Evolutionary conservation across 192 early-diverging fungal species (phyloP), one percentile per base, ranked within the genome.

Genomic region (Pilobolus umbonatus): DNA sequence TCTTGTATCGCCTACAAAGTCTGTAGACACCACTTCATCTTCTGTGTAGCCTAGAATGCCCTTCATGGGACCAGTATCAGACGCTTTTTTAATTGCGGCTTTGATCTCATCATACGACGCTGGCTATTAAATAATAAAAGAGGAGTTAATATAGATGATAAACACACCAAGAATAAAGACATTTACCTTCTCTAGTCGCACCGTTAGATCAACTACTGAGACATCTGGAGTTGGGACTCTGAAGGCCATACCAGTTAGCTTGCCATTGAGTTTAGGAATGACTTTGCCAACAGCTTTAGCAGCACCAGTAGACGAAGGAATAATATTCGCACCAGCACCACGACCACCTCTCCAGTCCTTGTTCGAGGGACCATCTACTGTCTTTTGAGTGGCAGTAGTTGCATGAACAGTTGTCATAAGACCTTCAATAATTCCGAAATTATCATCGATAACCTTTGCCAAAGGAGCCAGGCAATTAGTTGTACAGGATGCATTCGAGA

Each of bases 201-300:
- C 89, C 26, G 96, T 99, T 71, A 99, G 78, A 73, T 99, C 96
- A 61, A 99, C 95, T 48, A 99, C 92, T 21, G 94, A 96, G 54
- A 99, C 97, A 71, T 98, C 93, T 74, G 89, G 78, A 70, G 86
- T 90, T 35, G 89, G 86, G 55, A 99, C 91, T 80, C 94, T 92
- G 84, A 99, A 95, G 58, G 94, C 86, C 94, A 99, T 95, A 69
- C 94, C 94, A 40, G 97, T 97, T 55, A 98, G 78, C 81, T 95
- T 97, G 24, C 42, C 55, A 29, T 57, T 92, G 59, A 98, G 82
- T 40, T 76, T 69, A 55, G 97, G 97, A 48, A 98, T 90, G 51
- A 99, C 94, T 85, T 96, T 96, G 52, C 94, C 94, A 71, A 99
- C 97, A 54, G 97, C 92, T 86, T 98, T 97, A 80, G 97, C 97